Evolutionary conservation across 176 grass and related monocot species (phyloP).

Genomic region (Musa beccarii): DNA sequence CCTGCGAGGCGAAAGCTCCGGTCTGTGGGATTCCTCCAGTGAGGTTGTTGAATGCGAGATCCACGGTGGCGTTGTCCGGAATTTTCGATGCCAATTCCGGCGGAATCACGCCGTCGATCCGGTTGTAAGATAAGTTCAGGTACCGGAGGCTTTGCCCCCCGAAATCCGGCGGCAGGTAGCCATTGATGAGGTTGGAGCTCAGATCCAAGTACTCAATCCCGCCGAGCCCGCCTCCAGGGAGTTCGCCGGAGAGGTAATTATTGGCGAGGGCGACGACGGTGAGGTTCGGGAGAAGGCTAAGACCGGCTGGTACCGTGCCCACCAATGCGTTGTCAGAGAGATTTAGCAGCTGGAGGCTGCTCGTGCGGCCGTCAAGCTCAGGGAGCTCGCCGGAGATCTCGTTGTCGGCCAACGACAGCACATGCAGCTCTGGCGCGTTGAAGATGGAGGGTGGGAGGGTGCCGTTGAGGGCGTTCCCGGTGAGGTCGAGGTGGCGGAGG

Average conservation of each 20-base stretch:
- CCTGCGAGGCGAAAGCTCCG: slow-evolving; percentile 41
- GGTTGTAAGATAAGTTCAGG: slow-evolving; percentile 74
- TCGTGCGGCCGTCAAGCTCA: slow-evolving; percentile 37
- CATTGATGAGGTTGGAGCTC: slow-evolving; percentile 70
- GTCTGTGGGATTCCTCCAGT: slow-evolving; percentile 52
- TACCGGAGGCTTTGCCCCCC: slow-evolving; percentile 42
- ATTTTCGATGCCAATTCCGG: slow-evolving; percentile 41
- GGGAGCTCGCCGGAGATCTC: slow-evolving; percentile 50
- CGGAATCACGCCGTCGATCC: slow-evolving; percentile 51
- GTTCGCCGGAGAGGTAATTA: slow-evolving; percentile 62
- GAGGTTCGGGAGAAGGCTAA: slow-evolving; percentile 61
- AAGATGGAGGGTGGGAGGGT: slow-evolving; percentile 40
- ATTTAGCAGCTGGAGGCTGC: slow-evolving; percentile 52
- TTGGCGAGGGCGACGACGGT: slow-evolving; percentile 52
- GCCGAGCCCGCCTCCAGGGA: slow-evolving; percentile 37
- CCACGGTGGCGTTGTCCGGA: slow-evolving; percentile 52
- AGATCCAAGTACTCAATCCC: slow-evolving; percentile 58
- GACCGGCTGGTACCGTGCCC: slow-evolving; percentile 41
- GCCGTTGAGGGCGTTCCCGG: slow-evolving; percentile 75
- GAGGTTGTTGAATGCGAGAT: slow-evolving; percentile 77
- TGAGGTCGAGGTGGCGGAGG: slow-evolving; percentile 85
- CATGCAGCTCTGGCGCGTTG: slow-evolving; percentile 47
- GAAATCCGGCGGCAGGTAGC: slow-evolving; percentile 41
- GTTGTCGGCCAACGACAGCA: slow-evolving; percentile 74
- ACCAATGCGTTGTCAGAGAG: slow-evolving; percentile 76